Base-by-base conservation (phyloP, 805 yeast genomes). In the Tetrapisispora taiwanensis region DNA sequence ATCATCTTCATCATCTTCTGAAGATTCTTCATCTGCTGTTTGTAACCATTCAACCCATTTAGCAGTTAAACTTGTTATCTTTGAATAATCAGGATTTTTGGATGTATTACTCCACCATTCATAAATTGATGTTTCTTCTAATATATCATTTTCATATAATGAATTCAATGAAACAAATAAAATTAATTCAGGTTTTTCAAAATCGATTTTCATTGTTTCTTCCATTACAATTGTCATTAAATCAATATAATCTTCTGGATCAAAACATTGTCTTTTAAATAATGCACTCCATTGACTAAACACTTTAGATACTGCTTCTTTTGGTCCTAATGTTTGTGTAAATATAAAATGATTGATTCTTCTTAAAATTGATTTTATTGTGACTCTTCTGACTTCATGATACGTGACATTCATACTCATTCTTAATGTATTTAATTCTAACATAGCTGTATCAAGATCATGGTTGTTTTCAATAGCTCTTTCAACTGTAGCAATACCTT, bases 351-450 rank as follows among this genome's bases (percentile, higher is more conserved):
- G 86, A 42, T 77, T 71, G 12, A 85, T 76, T 55, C 92, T 74
- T 36, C 70, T 69, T 36, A 87, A 55, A 56, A 92, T 69, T 0
- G 97, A 92, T 32, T 72, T 71, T 30, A 79, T 69, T 0, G 95
- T 86, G 5, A 95, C 95, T 27, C 69, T 65, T 59, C 97, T 76
- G 13, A 92, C 97, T 58, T 89, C 95, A 56, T 86, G 94, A 63
- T 92, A 90, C 0, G 92, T 76, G 15, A 88, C 98, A 61, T 92
- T 87, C 92, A 89, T 84, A 56, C 96, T 86, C 98, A 92, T 90
- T 67, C 97, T 76, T 58, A 92, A 72, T 0, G 98, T 92, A 61
- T 90, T 90, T 55, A 92, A 74, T 67, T 92, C 98, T 47, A 92
- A 69, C 50, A 87, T 67, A 0, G 98, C 97, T 13, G 95, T 89